Evolutionary conservation across 2,329 filamentous ascomycete genomes (phyloP), one percentile per base, ranked within the genome.

Genomic region (Knufia fluminis): DNA sequence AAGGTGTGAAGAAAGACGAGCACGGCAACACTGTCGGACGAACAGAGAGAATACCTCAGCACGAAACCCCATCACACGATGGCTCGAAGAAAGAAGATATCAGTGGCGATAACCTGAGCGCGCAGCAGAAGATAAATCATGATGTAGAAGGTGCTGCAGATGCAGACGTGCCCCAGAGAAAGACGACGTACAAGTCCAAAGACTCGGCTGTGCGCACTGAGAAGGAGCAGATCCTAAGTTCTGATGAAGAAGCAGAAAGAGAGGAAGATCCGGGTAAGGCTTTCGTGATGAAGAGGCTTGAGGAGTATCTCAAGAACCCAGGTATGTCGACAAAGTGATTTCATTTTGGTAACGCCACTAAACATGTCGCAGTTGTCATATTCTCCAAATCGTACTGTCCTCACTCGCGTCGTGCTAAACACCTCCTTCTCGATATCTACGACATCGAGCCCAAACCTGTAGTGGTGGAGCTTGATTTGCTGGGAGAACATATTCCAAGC

Each of bases 341-440:
- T 17, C 28, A 32, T 31, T 28, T 50, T 47, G 12, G 6, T 9
- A 16, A 14, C 9, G 9, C 17, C 17, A 16, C n/a, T 20, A 20
- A 56, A 50, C n/a, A 54, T 60, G 52, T 60, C 20, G 6, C 57
- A 92, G 88, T 97, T 52, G 86, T 96, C 64, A 87, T 98, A 60
- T 97, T 97, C 71, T 95, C 89, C 56, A 97, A 98, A 68, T 80
- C 85, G 1, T 95, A 91, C 70, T 98, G 92, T 67, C 88, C 85
- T 1, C 83, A 79, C 69, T 96, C 89, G 46, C 84, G 82, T 63
- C 82, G 80, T 59, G 92, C 92, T 40, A 98, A 98, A 69, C 74
- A 75, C 38, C 78, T 97, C 49, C 78, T 98, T 35, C 79, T 95
- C 36, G 80, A 90, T 19, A 83, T 85, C 59, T 97, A 97, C 72